Conservation (phyloP, 2,329 filamentous ascomycete genomes). For the Capronia coronata region DNA sequence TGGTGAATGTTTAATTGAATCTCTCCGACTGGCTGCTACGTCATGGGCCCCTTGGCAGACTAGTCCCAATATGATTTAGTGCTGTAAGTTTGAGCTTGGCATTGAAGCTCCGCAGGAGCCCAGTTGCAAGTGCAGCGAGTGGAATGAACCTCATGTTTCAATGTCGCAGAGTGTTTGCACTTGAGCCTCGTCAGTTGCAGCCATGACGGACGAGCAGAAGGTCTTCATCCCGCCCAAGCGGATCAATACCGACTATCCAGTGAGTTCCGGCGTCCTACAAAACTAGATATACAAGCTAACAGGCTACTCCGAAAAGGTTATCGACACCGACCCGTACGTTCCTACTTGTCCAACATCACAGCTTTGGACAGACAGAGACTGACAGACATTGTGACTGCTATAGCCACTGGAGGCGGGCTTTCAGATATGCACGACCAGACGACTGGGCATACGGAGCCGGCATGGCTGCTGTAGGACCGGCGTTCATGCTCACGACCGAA, state of each 20-base stretch:
- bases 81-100: constrained; percentile 8
- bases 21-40: constrained; percentile 15
- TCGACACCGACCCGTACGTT: constrained; percentile 95
- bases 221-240: constrained; percentile 67
- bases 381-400: constrained; percentile 48
- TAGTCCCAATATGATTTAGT: constrained; percentile 10
- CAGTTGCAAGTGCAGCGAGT: constrained; percentile 1
- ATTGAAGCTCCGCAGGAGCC: constrained; percentile 16
- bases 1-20: constrained; percentile 3
- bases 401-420: constrained; percentile 75
- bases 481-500: constrained; percentile 72
- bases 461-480: constrained; percentile 65
- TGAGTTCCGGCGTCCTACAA: constrained; percentile 46
- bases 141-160: constrained; percentile 13
- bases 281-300: constrained; percentile 17
- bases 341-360: constrained; percentile 12
- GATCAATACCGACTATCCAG: constrained; percentile 76
- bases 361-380: constrained; percentile 18
- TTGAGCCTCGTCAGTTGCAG: constrained; percentile 5
- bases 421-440: constrained; percentile 75
- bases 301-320: constrained; percentile 60
- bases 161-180: constrained; percentile 3
- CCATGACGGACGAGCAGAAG: constrained; percentile 31
- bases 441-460: constrained; percentile 70
- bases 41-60: constrained; percentile 12